Percentiles rank a stretch among this genome's conserved stretches.
Conservation (phyloP, 2,329 filamentous ascomycete genomes). For the Neonectria hederae region DNA sequence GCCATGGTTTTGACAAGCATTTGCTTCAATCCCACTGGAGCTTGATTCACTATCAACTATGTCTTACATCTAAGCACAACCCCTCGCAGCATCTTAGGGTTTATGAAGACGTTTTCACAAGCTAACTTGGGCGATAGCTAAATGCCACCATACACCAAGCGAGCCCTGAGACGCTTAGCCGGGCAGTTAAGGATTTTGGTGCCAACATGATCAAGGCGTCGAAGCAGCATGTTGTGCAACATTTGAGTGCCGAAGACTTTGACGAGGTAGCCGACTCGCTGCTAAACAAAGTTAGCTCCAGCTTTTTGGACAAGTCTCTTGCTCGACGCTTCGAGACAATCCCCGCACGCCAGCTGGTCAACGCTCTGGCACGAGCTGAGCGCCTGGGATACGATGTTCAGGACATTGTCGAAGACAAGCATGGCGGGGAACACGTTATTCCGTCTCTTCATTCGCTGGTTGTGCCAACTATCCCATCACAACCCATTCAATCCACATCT, state of each 20-base stretch:
- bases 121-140: constrained; percentile 51
- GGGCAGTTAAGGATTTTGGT: constrained; percentile 58
- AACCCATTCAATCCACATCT: constrained; percentile 1
- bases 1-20: neutral
- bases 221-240: constrained; percentile 53
- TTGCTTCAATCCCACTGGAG: neutral
- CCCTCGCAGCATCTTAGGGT: constrained; percentile 2
- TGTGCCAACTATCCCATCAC: constrained; percentile 15
- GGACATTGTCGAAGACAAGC: constrained; percentile 58
- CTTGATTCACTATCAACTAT: neutral
- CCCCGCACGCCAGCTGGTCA: constrained; percentile 63
- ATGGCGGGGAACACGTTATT: constrained; percentile 50
- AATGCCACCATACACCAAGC: constrained; percentile 61
- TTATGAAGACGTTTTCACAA: neutral
- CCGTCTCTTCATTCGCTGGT: constrained; percentile 40
- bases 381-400: constrained; percentile 64
- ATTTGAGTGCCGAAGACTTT: constrained; percentile 53
- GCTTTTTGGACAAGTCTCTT: constrained; percentile 63
- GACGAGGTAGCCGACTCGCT: constrained; percentile 57
- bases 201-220: constrained; percentile 52
- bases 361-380: constrained; percentile 65
- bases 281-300: constrained; percentile 56
- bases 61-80: neutral
- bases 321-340: constrained; percentile 63
- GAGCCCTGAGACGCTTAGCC: constrained; percentile 47